Conservation (phyloP, 495 filamentous ascomycete species). For the Aspergillus haitiensis region DNA sequence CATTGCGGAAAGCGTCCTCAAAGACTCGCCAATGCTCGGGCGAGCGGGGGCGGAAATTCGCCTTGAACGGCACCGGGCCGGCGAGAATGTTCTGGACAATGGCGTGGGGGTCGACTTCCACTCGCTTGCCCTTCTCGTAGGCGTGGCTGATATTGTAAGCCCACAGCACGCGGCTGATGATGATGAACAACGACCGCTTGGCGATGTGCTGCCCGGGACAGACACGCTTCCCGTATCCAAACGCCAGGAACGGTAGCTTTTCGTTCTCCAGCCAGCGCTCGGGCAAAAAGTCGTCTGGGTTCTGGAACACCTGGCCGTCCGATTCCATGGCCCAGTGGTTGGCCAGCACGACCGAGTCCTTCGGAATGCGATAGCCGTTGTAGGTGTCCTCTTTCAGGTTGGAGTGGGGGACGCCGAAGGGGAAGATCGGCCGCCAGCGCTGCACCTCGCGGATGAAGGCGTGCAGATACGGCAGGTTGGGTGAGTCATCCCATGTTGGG, state of each 20-base stretch:
- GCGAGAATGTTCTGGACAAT: not conserved
- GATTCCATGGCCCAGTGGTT: conserved; percentile 10
- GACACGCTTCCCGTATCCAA: not conserved
- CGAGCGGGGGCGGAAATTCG: not conserved
- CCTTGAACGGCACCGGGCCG: not conserved
- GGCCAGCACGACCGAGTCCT: not conserved
- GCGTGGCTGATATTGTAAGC: not conserved
- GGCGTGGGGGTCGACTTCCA: not conserved
- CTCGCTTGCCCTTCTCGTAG: not conserved
- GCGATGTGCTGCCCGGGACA: conserved; percentile 5
- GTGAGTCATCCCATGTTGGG: conserved; percentile 22
- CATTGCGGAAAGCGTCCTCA: conserved; percentile 21
- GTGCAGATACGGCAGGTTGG: conserved; percentile 34
- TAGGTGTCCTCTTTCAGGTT: conserved; percentile 53
- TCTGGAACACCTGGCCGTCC: not conserved
- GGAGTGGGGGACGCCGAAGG: conserved; percentile 52
- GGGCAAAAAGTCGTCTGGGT: not conserved
- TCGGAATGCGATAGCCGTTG: conserved; percentile 18
- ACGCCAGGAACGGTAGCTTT: not conserved
- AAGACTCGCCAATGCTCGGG: conserved; percentile 6
- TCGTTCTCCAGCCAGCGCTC: conserved; percentile 8
- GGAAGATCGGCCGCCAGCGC: conserved; percentile 35
- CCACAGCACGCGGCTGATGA: conserved; percentile 4
- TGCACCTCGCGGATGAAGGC: conserved; percentile 35
- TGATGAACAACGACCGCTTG: not conserved